Base-by-base conservation (phyloP, 805 yeast genomes). In the Candida montana region DNA sequence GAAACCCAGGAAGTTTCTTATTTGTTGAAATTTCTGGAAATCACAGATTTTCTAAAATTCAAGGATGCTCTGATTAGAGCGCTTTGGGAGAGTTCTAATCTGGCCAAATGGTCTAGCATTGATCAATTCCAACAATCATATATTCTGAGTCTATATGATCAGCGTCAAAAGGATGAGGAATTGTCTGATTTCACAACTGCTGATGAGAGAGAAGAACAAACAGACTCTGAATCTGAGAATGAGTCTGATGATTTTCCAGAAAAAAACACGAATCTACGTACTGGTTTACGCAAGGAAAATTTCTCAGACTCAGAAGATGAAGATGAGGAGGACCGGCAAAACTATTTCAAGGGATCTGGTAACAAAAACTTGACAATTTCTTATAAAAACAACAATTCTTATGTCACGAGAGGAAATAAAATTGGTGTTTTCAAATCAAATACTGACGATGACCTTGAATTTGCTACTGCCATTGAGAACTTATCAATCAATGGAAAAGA, bases 391-490 rank as follows among this genome's bases (percentile, higher is more conserved):
- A 81, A 85, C 53, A 70, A 93, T 28, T 74, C 95, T 1, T 89
- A 75, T 58, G 90, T 89, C 24, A 80, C 83, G 0, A 77, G 95
- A 50, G 95, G 89, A 13, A 67, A 85, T 58, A 77, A 77, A 49
- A 67, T 89, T 42, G 96, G 96, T 27, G 89, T 89, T 5, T 87
- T 88, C 64, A 81, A 72, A 52, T 73, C 79, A 16, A 73, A 71
- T 28, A 71, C 67, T 13, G 75, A 71, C 31, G 68, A 66, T 31
- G 67, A 61, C 2, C 61, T 88, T 37, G 75, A 78, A 43, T 87
- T 75, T 53, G 64, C 75, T 17, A 78, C 95, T 5, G 76, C 95
- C 0, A 83, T 89, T 44, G 75, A 75, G 32, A 72, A 79, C 47
- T 58, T 89, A 26, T 57, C 72, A 20, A 63, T 77, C 11, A 56